Percentiles rank a stretch among this genome's conserved stretches.
phyloP scores from a whole-genome alignment of 495 filamentous ascomycete species.

The Tuber indicum region DNA sequence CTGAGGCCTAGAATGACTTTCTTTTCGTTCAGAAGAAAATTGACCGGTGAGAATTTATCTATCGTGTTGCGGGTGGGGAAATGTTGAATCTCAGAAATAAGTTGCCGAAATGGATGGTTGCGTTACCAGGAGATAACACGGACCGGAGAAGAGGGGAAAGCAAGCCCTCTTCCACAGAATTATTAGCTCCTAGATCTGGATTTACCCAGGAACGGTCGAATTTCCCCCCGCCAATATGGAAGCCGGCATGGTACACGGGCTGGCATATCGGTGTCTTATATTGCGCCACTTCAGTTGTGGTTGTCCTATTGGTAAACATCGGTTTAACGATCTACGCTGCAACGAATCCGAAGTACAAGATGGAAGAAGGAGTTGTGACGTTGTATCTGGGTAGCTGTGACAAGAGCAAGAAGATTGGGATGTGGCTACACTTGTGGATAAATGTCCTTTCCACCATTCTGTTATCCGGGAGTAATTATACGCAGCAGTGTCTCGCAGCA shows the following conservation, averaged over 20 bases:
- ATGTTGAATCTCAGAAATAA: neutral
- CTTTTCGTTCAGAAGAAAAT: neutral
- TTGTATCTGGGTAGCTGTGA: conserved; percentile 27
- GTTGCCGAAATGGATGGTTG: neutral
- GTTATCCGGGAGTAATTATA: conserved; percentile 39
- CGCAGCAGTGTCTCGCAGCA: conserved; percentile 37
- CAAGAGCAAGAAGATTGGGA: conserved; percentile 15
- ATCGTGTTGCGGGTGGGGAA: neutral
- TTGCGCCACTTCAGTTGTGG: neutral
- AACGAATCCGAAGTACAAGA: no score
- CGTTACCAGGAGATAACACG: neutral
- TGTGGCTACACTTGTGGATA: conserved; percentile 33
- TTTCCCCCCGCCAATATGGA: neutral
- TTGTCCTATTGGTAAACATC: conserved; percentile 11
- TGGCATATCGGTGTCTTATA: neutral
- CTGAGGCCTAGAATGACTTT: neutral
- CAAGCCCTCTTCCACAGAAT: neutral
- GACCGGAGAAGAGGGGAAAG: neutral
- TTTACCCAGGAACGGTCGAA: neutral
- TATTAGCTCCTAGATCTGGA: neutral
- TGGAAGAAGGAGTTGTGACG: neutral
- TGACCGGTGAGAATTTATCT: neutral
- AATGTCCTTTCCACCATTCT: conserved; percentile 38
- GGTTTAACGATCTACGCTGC: conserved; percentile 6
- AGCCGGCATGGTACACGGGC: no score